A percentile compares a stretch with the other conserved stretches of the same genome.
phyloP scores from a whole-genome alignment of 163 green algal genomes.

The Smithsoniella earleae region DNA sequence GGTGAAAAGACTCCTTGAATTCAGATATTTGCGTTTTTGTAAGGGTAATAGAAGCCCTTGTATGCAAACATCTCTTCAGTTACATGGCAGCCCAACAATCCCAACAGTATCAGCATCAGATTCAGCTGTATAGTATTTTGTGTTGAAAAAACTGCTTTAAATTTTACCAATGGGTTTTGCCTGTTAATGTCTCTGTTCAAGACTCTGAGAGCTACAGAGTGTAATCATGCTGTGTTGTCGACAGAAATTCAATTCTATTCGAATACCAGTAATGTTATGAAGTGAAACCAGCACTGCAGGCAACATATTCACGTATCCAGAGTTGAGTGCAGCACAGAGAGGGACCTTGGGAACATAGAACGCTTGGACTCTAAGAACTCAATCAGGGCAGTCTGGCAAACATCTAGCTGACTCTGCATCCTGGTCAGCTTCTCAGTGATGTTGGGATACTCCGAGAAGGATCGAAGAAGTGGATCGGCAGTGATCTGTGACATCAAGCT shows the following conservation, averaged over 20 bases:
- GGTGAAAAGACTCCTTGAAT: too few relatives aligned
- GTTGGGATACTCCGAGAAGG: constrained; percentile 56
- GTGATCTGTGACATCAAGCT: constrained; percentile 43
- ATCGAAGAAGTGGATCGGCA: constrained; percentile 43
- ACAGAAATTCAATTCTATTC: not conserved
- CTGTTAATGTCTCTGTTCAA: too few relatives aligned
- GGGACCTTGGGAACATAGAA: constrained; percentile 48
- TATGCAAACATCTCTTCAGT: too few relatives aligned
- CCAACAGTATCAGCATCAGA: too few relatives aligned
- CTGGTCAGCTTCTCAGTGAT: constrained; percentile 51
- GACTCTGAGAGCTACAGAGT: too few relatives aligned
- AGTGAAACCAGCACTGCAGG: not conserved
- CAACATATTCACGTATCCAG: not conserved
- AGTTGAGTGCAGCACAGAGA: not conserved
- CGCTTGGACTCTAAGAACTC: constrained; percentile 75
- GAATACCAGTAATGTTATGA: not conserved
- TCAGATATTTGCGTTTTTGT: too few relatives aligned
- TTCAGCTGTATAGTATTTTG: too few relatives aligned
- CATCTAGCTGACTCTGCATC: constrained; percentile 63
- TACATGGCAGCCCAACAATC: too few relatives aligned
- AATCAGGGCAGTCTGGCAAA: constrained; percentile 61
- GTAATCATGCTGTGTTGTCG: too few relatives aligned
- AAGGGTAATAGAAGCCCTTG: too few relatives aligned
- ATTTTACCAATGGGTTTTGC: too few relatives aligned
- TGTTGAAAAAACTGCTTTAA: too few relatives aligned